Conservation (phyloP, 148 eudicot genomes). For the Limonium bicolor region DNA sequence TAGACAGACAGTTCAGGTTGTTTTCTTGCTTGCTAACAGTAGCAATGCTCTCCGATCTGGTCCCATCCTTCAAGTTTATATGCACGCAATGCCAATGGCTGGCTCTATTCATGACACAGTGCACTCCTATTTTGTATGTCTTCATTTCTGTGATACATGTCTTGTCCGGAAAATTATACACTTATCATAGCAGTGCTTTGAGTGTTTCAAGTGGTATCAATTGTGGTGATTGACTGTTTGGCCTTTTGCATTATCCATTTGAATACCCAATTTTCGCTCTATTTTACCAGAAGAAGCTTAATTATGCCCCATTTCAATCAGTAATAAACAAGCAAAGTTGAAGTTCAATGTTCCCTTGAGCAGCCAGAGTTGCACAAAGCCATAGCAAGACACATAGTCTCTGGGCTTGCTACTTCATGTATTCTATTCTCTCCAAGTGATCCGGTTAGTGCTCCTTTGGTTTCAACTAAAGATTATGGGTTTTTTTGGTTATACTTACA, state of each 20-base stretch:
- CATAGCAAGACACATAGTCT: conserved; percentile 31
- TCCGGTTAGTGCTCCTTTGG: conserved; percentile 39
- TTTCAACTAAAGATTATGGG: too few relatives aligned
- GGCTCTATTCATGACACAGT: too few relatives aligned
- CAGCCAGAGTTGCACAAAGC: conserved; percentile 16
- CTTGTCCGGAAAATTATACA: not conserved
- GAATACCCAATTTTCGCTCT: not conserved
- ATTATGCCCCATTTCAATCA: conserved; percentile 4
- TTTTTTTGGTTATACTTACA: too few relatives aligned
- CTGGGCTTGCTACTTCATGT: conserved; percentile 67
- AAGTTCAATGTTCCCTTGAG: conserved; percentile 27
- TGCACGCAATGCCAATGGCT: too few relatives aligned
- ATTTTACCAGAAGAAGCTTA: not conserved
- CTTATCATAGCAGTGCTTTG: not conserved
- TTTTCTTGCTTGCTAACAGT: too few relatives aligned
- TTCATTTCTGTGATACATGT: not conserved
- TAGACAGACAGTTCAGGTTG: too few relatives aligned
- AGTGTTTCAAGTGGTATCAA: not conserved
- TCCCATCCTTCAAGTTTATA: too few relatives aligned
- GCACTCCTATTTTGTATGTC: too few relatives aligned
- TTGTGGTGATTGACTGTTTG: not conserved
- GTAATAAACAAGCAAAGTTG: conserved; percentile 20
- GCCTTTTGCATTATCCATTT: not conserved
- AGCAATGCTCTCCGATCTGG: too few relatives aligned
- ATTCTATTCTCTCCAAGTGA: conserved; percentile 46